These are phyloP conservation scores for Antitrichia curtipendula DNA, from an alignment of 225 moss, liverwort and hornwort species.

Conservation along the genomic window DNA sequence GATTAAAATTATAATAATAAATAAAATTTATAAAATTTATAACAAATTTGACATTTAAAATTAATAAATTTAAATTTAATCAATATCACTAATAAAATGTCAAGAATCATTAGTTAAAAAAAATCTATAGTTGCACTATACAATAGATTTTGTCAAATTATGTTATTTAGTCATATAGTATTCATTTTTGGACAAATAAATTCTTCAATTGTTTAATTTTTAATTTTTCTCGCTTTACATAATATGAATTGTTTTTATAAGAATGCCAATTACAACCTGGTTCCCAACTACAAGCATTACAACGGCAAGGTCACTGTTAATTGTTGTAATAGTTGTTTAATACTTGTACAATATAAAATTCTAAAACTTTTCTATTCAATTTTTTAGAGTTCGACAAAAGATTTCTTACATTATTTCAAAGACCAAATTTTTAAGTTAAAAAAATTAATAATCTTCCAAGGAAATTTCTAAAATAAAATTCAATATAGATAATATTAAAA, in stretches of 20 bases:
- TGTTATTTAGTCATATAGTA: not conserved
- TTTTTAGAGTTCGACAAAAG: not conserved
- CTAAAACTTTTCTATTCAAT: not conserved
- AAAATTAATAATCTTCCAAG: rapidly evolving
- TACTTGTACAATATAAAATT: not conserved
- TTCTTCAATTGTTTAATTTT: not conserved
- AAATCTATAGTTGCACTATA: not conserved
- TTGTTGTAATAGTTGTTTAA: not conserved
- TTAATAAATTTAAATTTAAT: not conserved
- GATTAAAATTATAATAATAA: too few relatives aligned
- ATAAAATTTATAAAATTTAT: too few relatives aligned
- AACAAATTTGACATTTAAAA: rapidly evolving
- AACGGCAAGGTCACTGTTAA: not conserved
- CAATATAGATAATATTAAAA: not conserved
- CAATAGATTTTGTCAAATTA: not conserved
- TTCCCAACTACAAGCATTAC: too few relatives aligned
- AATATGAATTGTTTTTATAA: not conserved
- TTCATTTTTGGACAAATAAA: not conserved
- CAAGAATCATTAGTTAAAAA: not conserved
- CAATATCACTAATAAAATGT: not conserved
- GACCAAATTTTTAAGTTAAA: not conserved
- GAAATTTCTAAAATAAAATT: not conserved
- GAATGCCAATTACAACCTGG: not conserved
- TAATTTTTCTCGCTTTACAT: not conserved
- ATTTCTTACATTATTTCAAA: not conserved